phyloP scores from a whole-genome alignment of 371 early-diverging fungal species.

The Racocetra persica region DNA sequence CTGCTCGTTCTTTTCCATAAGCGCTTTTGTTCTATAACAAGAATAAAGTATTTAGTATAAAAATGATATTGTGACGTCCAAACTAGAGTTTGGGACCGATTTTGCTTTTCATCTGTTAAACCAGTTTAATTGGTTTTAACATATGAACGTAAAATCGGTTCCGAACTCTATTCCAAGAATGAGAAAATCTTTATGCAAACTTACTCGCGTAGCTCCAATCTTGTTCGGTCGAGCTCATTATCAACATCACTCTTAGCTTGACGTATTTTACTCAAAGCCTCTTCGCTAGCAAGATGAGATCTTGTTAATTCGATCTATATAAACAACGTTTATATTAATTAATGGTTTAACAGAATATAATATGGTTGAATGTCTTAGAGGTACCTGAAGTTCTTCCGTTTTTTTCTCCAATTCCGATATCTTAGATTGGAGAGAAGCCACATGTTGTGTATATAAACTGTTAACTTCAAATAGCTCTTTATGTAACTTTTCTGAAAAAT shows the following conservation, averaged over 20 bases:
- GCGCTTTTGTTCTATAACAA: slow-evolving; percentile 48
- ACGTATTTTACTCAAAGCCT: slow-evolving; percentile 45
- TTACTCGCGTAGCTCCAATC: slow-evolving; percentile 51
- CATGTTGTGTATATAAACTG: slow-evolving; percentile 61
- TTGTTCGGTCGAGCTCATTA: slow-evolving; percentile 48
- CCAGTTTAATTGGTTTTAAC: no score
- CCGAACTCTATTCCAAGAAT: neutral
- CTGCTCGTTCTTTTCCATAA: slow-evolving; percentile 50
- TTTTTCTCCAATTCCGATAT: slow-evolving; percentile 64
- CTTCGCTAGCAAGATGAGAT: slow-evolving; percentile 48
- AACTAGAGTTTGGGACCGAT: neutral
- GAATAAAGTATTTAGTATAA: neutral
- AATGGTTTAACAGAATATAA: slow-evolving; percentile 1
- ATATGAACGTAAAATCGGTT: no score
- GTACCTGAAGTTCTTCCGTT: slow-evolving; percentile 59
- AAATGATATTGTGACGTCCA: neutral
- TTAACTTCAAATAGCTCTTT: slow-evolving; percentile 61
- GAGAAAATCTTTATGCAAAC: neutral
- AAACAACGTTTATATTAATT: neutral
- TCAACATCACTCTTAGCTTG: slow-evolving; percentile 49
- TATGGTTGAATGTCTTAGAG: neutral
- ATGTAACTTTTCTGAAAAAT: slow-evolving; percentile 57
- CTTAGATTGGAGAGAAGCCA: slow-evolving; percentile 59
- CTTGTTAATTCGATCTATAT: slow-evolving; percentile 50
- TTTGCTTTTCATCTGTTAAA: no score